A percentile compares a stretch with the other conserved stretches of the same genome.
These are phyloP conservation scores for Auricularia sp. DNA, from an alignment of 768 basidiomycete genomes.

Conservation along the genomic window DNA sequence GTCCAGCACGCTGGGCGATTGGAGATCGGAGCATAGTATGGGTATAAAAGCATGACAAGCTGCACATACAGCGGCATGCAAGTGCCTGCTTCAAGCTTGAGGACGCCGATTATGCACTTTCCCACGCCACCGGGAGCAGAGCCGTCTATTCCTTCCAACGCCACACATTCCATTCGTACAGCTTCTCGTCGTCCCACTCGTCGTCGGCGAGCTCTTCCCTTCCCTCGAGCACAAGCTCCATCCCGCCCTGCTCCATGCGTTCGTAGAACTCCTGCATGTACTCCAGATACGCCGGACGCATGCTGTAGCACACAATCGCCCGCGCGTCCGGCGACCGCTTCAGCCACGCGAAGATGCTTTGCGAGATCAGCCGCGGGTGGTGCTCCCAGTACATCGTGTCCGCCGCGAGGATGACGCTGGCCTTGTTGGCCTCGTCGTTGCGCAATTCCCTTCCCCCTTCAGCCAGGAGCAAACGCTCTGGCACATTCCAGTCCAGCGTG, in stretches of 20 bases:
- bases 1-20: no score
- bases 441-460: not conserved
- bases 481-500: not conserved
- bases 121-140: not conserved
- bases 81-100: not conserved
- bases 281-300: not conserved
- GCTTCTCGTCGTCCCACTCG: not conserved
- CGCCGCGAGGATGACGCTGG: not conserved
- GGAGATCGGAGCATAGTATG: no score
- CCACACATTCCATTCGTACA: constrained; percentile 2
- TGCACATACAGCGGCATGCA: not conserved
- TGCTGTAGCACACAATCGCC: not conserved
- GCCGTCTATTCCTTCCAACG: not conserved
- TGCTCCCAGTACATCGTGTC: constrained; percentile 1
- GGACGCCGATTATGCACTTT: not conserved
- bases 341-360: not conserved
- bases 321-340: not conserved
- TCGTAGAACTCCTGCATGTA: not conserved
- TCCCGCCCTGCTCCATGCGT: not conserved
- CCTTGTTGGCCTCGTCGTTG: not conserved
- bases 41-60: no score
- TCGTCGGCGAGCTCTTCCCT: not conserved
- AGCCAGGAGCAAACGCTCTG: not conserved
- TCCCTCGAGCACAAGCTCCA: not conserved
- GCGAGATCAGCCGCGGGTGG: not conserved